A percentile compares a stretch with the other conserved stretches of the same genome.
phyloP scores from a whole-genome alignment of 352 stramenopile species.

The Phytophthora vignae region DNA sequence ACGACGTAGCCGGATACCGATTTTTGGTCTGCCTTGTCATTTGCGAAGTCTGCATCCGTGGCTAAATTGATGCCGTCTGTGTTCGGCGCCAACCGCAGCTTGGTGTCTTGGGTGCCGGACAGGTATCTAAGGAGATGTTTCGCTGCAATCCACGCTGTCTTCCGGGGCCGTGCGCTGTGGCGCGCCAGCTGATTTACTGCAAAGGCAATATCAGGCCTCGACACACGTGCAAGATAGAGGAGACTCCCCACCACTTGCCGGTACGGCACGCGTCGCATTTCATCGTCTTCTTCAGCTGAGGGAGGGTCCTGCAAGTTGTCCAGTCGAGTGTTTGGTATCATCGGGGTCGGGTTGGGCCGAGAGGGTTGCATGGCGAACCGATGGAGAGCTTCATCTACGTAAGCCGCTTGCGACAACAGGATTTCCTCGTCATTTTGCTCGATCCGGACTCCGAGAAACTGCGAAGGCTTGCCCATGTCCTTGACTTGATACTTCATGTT shows the following conservation, averaged over 20 bases:
- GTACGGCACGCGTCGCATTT: neutral
- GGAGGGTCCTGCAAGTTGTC: no score
- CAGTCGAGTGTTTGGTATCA: neutral
- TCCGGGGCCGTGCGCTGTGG: neutral
- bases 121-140: constrained; percentile 6
- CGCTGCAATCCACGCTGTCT: neutral
- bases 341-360: neutral
- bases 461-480: neutral
- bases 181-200: neutral
- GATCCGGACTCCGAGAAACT: constrained; percentile 4
- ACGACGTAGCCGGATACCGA: constrained; percentile 22
- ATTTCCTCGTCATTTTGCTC: neutral
- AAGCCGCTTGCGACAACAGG: neutral
- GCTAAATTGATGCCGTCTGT: neutral
- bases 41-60: constrained; percentile 32
- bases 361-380: neutral
- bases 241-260: neutral
- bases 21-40: constrained; percentile 22
- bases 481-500: neutral
- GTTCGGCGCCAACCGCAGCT: neutral
- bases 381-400: neutral
- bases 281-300: no score
- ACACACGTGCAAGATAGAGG: neutral
- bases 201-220: neutral
- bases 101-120: neutral